Base-by-base conservation (phyloP, 805 yeast genomes). In the Nakazawaea siamensis region DNA sequence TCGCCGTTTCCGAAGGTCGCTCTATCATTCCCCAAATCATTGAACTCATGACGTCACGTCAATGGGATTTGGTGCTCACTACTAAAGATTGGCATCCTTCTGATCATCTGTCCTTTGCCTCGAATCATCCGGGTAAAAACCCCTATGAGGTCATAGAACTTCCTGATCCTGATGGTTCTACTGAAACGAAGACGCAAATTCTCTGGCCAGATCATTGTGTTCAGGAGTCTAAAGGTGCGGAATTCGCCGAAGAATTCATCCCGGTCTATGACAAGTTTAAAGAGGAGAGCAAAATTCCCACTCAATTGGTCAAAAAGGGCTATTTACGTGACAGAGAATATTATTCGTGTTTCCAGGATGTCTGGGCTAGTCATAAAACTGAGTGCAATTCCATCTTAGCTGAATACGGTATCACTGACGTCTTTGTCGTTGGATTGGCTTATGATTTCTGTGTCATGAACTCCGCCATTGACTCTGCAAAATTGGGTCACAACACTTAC, bases 151-250 rank as follows among this genome's bases (percentile, higher is more conserved):
- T 60, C 1, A 44, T 72, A 27, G 58, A 50, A 13, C 73, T 79
- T 49, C 33, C 47, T 1, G 72, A 76, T 32, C 88, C 92, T 0
- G 51, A 57, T 0, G 55, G 57, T 15, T 23, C 48, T 18, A 45
- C 52, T 4, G 37, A 27, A 18, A 26, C 13, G 2, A 45, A 43
- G 26, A 29, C 41, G 4, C 76, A 75, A 43, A 64, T 68, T 0
- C 64, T 86, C 3, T 88, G 97, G 97, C 97, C 97, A 0, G 88
- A 73, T 37, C 97, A 88, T 52, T 88, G 97, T 54, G 72, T 88
- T 12, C 88, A 84, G 48, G 64, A 67, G 34, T 65, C 87, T 0
- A 32, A 43, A 4, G 97, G 97, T 1, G 68, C 88, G 0, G 64
- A 68, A 24, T 63, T 82, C 23, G 82, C 84, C 4, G 43, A 54